Conservation (phyloP, 2,329 filamentous ascomycete genomes). For the Neopestalotiopsis sp. region DNA sequence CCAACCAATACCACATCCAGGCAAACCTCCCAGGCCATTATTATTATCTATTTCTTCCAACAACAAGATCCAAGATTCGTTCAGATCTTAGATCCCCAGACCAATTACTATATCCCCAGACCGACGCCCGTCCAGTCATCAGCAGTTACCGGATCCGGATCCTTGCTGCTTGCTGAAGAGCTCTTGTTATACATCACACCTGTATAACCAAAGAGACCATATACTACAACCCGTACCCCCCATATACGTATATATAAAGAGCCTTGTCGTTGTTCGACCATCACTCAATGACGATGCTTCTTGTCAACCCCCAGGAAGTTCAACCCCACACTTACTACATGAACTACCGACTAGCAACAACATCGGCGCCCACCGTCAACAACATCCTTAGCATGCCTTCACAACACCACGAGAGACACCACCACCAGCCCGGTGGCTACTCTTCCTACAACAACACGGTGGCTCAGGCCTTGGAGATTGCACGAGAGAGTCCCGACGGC, state of each 20-base stretch:
- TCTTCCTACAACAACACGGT: conserved; percentile 50
- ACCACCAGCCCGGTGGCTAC: conserved; percentile 18
- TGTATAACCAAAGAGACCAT: neutral
- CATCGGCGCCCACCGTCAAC: conserved; percentile 21
- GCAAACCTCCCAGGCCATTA: neutral
- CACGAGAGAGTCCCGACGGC: conserved; percentile 74
- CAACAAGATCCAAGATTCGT: neutral
- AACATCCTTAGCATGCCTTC: conserved; percentile 26
- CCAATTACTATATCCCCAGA: neutral
- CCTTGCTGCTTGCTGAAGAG: neutral
- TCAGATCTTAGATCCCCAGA: neutral
- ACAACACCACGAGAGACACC: conserved; percentile 20
- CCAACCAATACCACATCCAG: neutral
- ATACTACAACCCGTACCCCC: neutral
- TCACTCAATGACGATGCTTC: conserved; percentile 25
- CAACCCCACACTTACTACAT: conserved; percentile 23
- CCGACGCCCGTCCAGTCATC: neutral
- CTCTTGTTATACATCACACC: neutral
- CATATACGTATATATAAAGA: conserved; percentile 4
- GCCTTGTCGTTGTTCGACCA: neutral
- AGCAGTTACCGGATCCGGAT: neutral
- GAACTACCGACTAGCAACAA: conserved; percentile 20
- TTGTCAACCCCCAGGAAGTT: conserved; percentile 23
- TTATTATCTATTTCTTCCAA: neutral
- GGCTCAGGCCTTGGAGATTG: conserved; percentile 74